phyloP scores from a whole-genome alignment of 2,329 filamentous ascomycete species.

The Ophiostoma australiae region DNA sequence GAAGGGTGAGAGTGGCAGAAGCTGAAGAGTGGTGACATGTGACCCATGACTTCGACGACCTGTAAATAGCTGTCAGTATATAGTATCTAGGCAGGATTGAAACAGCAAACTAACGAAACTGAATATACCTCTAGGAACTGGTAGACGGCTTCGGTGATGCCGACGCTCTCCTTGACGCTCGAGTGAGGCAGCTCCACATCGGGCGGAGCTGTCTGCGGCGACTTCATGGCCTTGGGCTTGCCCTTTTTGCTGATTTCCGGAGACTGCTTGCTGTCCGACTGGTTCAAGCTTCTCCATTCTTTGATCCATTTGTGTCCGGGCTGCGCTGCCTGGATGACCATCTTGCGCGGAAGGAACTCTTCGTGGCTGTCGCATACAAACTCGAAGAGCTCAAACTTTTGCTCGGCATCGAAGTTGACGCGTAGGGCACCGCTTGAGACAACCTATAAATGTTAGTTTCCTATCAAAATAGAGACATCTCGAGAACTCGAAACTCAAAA shows the following conservation, averaged over 20 bases:
- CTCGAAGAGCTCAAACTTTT: constrained; percentile 80
- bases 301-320: constrained; percentile 61
- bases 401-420: constrained; percentile 71
- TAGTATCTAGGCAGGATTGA: constrained; percentile 30
- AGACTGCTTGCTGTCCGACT: constrained; percentile 53
- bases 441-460: constrained; percentile 47
- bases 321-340: constrained; percentile 56
- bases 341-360: constrained; percentile 73
- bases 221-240: constrained; percentile 56
- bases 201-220: constrained; percentile 54
- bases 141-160: constrained; percentile 56
- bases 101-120: constrained; percentile 36
- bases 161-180: constrained; percentile 51
- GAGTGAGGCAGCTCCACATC: constrained; percentile 58
- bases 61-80: constrained; percentile 28
- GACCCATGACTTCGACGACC: constrained; percentile 60
- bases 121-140: constrained; percentile 54
- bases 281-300: constrained; percentile 58
- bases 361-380: constrained; percentile 72
- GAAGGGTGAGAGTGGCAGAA: constrained; percentile 53
- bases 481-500: background rate
- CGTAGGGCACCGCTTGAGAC: constrained; percentile 72
- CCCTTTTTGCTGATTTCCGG: constrained; percentile 65
- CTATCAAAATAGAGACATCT: background rate
- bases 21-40: constrained; percentile 60